Conservation (phyloP, 2,329 filamentous ascomycete species). For the Decorospora gaudefroyi region DNA sequence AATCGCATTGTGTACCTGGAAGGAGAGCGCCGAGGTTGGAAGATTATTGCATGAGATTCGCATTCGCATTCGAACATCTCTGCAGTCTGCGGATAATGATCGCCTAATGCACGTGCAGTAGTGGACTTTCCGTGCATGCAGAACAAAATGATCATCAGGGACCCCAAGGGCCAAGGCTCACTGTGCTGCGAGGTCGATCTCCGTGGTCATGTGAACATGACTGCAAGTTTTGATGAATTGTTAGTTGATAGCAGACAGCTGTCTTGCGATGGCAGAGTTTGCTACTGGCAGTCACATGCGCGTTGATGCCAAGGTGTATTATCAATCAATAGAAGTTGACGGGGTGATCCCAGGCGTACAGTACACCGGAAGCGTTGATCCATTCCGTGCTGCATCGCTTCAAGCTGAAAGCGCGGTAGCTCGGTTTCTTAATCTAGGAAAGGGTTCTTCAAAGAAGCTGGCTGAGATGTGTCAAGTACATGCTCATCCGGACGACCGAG, state of each 20-base stretch:
- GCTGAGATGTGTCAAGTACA: background rate
- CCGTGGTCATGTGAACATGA: constrained; percentile 8
- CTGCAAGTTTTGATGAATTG: background rate
- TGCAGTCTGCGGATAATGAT: constrained; percentile 9
- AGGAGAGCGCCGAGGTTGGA: constrained; percentile 8
- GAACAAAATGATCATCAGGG: constrained; percentile 16
- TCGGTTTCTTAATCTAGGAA: background rate
- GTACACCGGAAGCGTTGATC: constrained; percentile 5
- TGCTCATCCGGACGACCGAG: background rate
- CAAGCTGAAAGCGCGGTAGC: background rate
- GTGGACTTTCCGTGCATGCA: constrained; percentile 10
- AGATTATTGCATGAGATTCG: constrained; percentile 6
- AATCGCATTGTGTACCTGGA: constrained; percentile 6
- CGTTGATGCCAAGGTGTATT: constrained; percentile 6
- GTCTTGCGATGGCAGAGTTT: constrained; percentile 3
- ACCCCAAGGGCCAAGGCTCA: too few relatives aligned
- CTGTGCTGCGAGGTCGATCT: constrained; percentile 10
- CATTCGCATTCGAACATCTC: too few relatives aligned
- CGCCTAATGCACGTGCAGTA: constrained; percentile 10
- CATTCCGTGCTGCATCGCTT: background rate
- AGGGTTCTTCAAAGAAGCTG: background rate
- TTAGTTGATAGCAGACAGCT: constrained; percentile 7
- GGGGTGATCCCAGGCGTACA: constrained; percentile 5
- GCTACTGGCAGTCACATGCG: constrained; percentile 6
- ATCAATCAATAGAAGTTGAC: constrained; percentile 13